phyloP scores from a whole-genome alignment of 495 filamentous ascomycete genomes.

The Bacidia rubella region DNA sequence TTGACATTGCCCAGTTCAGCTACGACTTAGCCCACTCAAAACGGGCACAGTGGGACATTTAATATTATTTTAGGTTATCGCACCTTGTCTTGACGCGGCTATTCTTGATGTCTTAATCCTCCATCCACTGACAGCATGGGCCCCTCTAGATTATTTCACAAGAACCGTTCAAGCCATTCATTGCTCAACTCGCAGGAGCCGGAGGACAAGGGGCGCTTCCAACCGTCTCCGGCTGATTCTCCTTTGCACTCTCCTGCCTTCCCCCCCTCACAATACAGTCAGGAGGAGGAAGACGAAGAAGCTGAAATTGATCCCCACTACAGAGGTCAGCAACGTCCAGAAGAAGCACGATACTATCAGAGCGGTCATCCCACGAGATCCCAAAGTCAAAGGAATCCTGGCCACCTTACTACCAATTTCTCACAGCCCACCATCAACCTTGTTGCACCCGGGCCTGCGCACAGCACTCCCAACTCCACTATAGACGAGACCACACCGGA shows the following conservation, averaged over 20 bases:
- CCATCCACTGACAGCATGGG: neutral
- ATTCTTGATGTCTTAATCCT: slow-evolving; percentile 1
- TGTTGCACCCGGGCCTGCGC: slow-evolving; percentile 12
- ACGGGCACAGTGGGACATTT: neutral
- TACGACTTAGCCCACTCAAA: neutral
- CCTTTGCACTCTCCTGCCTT: slow-evolving; percentile 17
- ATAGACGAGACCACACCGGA: slow-evolving; percentile 16
- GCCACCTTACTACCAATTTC: slow-evolving; percentile 11
- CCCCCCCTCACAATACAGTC: slow-evolving; percentile 9
- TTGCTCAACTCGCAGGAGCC: slow-evolving; percentile 3
- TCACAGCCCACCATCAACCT: slow-evolving; percentile 17
- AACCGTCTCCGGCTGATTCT: slow-evolving; percentile 7
- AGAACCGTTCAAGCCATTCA: slow-evolving; percentile 3
- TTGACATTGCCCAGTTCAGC: neutral
- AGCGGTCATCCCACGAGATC: slow-evolving; percentile 12
- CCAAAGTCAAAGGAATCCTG: slow-evolving; percentile 14
- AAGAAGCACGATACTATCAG: slow-evolving; percentile 12
- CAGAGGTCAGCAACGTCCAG: slow-evolving; percentile 6
- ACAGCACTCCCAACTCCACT: slow-evolving; percentile 13
- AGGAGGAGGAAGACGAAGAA: slow-evolving; percentile 10
- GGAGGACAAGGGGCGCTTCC: slow-evolving; percentile 1
- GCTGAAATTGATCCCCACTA: slow-evolving; percentile 8
- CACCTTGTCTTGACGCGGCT: slow-evolving; percentile 1
- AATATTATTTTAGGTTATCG: neutral
- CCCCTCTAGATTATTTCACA: slow-evolving; percentile 1